Percentiles rank a stretch among this genome's conserved stretches.
Conservation (phyloP, 495 filamentous ascomycete species). For the Aspergillus sparsus region DNA sequence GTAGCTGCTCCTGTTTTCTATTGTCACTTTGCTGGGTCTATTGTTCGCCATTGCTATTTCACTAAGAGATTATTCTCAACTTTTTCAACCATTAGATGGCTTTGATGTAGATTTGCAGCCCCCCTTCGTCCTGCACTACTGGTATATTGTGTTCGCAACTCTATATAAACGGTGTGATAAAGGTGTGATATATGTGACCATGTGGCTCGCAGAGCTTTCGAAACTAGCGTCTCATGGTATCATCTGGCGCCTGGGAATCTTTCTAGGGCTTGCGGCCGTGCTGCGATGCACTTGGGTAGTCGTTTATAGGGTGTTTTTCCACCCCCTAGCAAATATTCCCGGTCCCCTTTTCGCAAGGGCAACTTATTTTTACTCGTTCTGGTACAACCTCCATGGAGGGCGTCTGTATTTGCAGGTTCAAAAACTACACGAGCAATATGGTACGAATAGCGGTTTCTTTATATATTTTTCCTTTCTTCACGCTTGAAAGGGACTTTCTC, state of each 20-base stretch:
- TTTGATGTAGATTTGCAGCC: no score
- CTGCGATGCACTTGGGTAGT: conserved; percentile 7
- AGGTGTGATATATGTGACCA: background rate
- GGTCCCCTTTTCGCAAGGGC: conserved; percentile 26
- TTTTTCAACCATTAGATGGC: no score
- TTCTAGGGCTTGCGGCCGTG: conserved; percentile 3
- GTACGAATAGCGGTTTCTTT: conserved; percentile 6
- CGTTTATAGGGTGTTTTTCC: conserved; percentile 33
- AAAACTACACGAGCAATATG: conserved; percentile 24
- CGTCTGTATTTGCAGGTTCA: conserved; percentile 22
- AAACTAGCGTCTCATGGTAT: background rate
- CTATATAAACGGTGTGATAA: background rate
- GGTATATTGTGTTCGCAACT: background rate
- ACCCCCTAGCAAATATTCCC: conserved; percentile 28
- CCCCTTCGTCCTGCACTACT: no score
- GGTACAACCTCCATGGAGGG: conserved; percentile 21
- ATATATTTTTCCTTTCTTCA: no score
- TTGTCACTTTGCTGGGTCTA: no score
- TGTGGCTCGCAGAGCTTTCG: background rate
- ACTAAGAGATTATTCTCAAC: no score
- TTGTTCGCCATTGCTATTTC: no score
- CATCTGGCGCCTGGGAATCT: conserved; percentile 8
- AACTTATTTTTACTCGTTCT: conserved; percentile 22
- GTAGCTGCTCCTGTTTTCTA: no score
- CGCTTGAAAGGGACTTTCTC: background rate